Evolutionary conservation across 2,329 filamentous ascomycete genomes (phyloP), one percentile per base, ranked within the genome.

Genomic region (Penicillium sp.): DNA sequence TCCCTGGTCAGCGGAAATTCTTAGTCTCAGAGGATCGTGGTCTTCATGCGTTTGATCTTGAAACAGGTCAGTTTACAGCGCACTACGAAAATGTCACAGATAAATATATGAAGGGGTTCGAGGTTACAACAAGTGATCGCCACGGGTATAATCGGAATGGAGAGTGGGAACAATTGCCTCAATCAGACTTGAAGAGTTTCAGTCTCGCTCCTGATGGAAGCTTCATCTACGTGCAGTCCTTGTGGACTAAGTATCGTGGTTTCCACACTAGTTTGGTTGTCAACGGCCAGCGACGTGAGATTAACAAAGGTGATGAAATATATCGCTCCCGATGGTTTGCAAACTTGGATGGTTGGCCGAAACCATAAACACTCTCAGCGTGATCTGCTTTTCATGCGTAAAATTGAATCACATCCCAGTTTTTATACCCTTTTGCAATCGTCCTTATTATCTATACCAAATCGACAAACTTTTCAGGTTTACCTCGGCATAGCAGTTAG

Each of bases 131-230:
- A 10, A 18, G 40, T 35, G 60, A 62, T 46, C 61, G 61, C 11
- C 56, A 61, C 16, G 61, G 63, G 1, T 56, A 55, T 29, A 58
- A 58, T 34, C 36, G 51, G 2, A 44, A 53, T 1, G 61, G 57
- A 7, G 41, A 58, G 13, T 61, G 36, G 38, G 50, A 57, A 19
- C 61, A 65, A 11, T 41, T 64, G 14, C 60, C 63, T 16, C 53
- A 53, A 45, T 59, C 55, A 7, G 63, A 65, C 34, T 41, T 65
- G 34, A 64, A 65, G 41, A 57, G 61, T 18, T 64, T 64, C 55
- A 65, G 50, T 32, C 30, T 65, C 14, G 63, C 63, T 1, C 61
- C 61, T 7, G 60, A 65, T 39, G 46, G 46, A 5, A 48, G 46
- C 11, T 48, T 40, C 27, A 48, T 48, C 11, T 48, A 48, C 13